Evolutionary conservation across 495 filamentous ascomycete genomes (phyloP), one percentile per base, ranked within the genome.

Genomic region (Aspergillus egyptiacus): DNA sequence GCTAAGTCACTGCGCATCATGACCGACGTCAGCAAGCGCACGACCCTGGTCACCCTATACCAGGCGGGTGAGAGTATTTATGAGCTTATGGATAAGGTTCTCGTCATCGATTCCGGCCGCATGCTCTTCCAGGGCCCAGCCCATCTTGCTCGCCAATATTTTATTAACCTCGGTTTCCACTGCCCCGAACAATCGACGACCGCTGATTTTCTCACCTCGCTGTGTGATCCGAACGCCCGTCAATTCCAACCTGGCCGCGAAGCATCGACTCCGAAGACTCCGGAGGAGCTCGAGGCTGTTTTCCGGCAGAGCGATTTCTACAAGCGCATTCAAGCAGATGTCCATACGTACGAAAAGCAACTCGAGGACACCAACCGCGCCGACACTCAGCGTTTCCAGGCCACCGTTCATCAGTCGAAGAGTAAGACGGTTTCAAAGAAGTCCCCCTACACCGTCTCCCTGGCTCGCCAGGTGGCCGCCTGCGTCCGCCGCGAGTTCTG

Each of bases 41-140:
- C 88, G 5, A 91, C 87, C 0, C 73, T 95, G 25, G 87, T 89
- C 17, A 91, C 87, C 1, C 70, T 93, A 1, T 93, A 93, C 66
- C 87, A 93, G 59, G 86, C 86, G 1, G 85, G 87, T 41, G 82
- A 93, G 61, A 84, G 80, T 27, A 90, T 91, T 54, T 91, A 89
- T 60, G 77, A 91, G 56, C 69, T 87, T 3, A 87, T 91, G 82
- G 84, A 87, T 60, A 87, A 86, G 59, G 83, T 87, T 0, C 54
- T 84, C 44, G 75, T 87, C 20, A 82, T 87, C 41, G 80, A 85
- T 50, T 63, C 76, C 17, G 84, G 84, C 3, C 74, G 78, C 15
- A 79, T 81, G 70, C 72, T 87, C 27, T 87, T 77, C 63, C 72
- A 80, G 55, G 80, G 84, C 6, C 80, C 79, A 18, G 75, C 79